Base-by-base conservation (phyloP, 208 protist species). In the Perkinsela sp. region DNA sequence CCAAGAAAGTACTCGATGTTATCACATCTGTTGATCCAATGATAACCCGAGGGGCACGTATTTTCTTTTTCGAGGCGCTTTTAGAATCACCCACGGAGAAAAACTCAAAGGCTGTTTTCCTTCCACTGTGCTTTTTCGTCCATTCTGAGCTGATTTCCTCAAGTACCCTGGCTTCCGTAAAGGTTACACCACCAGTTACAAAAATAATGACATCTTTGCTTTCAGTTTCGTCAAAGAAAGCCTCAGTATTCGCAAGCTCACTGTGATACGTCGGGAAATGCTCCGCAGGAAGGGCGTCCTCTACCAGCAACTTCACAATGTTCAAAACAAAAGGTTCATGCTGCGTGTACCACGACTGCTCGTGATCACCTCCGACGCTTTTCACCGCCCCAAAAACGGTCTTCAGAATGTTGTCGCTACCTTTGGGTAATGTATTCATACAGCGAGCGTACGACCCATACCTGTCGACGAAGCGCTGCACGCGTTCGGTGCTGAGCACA, bases 291-390 rank as follows among this genome's bases (percentile, higher is more conserved):
- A 90, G 76, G 1, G 81, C 82, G 31, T 83, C 85, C 72, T 89
- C 87, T 73, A 87, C 88, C 30, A 76, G 71, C 32, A 81, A 79
- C 74, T 89, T 89, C 31, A 97, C 74, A 0, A 93, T 73, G 31
- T 90, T 86, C 48, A 80, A 80, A 30, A 97, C 70, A 48, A 88
- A 72, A 32, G 95, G 93, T 67, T 83, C 80, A 74, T 98, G 93
- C 78, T 96, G 90, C 30, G 93, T 97, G 72, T 96, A 94, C 1
- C 97, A 88, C 68, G 96, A 97, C 71, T 94, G 80, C 29, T 96
- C 83, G 69, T 75, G 83, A 69, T 93, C 80, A 71, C 85, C 86
- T 57, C 82, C 81, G 66, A 91, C 85, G 70, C 81, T 78, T 67
- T 85, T 74, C 65, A 90, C 78, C 30, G 85, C 69, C 72, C 88